Evolutionary conservation across 2,329 filamentous ascomycete genomes (phyloP), one percentile per base, ranked within the genome.

Genomic region (Fonsecaea erecta): DNA sequence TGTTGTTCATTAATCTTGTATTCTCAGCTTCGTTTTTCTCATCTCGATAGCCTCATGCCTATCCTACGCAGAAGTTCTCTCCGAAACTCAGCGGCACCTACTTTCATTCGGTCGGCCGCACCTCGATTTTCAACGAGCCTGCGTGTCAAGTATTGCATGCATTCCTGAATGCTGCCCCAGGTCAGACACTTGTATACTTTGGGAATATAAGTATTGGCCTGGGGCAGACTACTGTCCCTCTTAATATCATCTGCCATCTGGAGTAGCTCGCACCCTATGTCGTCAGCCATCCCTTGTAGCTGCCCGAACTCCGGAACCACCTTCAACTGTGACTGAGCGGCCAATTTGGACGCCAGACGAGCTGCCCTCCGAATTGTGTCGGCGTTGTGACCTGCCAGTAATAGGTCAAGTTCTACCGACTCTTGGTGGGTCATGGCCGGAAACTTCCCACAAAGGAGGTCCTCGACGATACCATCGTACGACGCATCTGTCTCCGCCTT

Each of bases 271-370:
- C 84, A 84, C 63, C 89, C 92, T 59, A 98, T 88, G 75, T 97
- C 93, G 72, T 98, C 94, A 1, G 94, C 94, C 94, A 98, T 98
- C 46, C 94, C 93, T 80, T 94, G 90, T 0, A 97, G 85, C 79
- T 97, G 93, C 2, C 90, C 90, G 76, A 92, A 93, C 37, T 80
- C 78, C 1, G 86, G 77, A 14, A 83, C 79, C 53, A 80, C 76
- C 43, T 76, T 74, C 54, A 66, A 74, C 69, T 79, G 75, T 40
- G 83, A 82, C 2, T 75, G 70, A n/a, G 76, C 75, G 21, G 83
- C 81, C 57, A 87, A 81, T 14, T 77, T 70, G 58, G 74, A 72
- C 34, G 78, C 78, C 34, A 82, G 71, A 28, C 75, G 74, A 66
- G 84, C 82, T 16, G 85, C 85, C 66, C 80, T 81, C 51, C 77